Evolutionary conservation across 2,329 filamentous ascomycete species (phyloP).

Genomic region (Penicillium sp.): DNA sequence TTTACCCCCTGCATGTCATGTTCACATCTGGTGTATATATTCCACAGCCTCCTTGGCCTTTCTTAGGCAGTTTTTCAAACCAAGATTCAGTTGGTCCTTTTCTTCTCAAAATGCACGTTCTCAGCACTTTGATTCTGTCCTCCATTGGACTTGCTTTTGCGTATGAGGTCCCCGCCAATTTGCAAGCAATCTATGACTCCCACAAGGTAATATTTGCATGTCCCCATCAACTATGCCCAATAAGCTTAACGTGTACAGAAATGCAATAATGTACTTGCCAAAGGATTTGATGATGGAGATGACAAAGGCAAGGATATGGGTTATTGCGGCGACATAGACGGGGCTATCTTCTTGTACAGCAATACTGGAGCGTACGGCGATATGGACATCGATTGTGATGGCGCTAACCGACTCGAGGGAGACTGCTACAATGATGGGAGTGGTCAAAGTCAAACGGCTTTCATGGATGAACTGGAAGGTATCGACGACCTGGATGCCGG

Average conservation of each 20-base stretch:
- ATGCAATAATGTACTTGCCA: constrained; percentile 19
- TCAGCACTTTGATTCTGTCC: background rate
- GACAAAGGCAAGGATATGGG: constrained; percentile 14
- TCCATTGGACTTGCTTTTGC: constrained; percentile 6
- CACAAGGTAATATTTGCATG: constrained; percentile 13
- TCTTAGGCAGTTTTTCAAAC: background rate
- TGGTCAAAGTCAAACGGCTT: constrained; percentile 46
- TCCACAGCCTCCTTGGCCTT: background rate
- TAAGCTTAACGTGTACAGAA: constrained; percentile 1
- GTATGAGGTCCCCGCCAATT: constrained; percentile 17
- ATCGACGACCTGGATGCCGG: constrained; percentile 52
- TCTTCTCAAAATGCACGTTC: background rate
- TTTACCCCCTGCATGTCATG: background rate
- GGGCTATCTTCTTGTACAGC: constrained; percentile 52
- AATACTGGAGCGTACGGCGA: constrained; percentile 44
- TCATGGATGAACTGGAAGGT: constrained; percentile 43
- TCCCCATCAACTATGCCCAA: background rate
- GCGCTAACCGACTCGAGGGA: constrained; percentile 46
- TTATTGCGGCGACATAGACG: constrained; percentile 52
- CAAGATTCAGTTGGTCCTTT: background rate
- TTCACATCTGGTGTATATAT: background rate
- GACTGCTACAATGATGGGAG: constrained; percentile 48
- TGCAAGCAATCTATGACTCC: constrained; percentile 19
- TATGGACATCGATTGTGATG: constrained; percentile 62
- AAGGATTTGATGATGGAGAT: constrained; percentile 20